These are phyloP conservation scores for Pseudogymnoascus sp. DNA, from an alignment of 2,329 filamentous ascomycete species.

Conservation along the genomic window DNA sequence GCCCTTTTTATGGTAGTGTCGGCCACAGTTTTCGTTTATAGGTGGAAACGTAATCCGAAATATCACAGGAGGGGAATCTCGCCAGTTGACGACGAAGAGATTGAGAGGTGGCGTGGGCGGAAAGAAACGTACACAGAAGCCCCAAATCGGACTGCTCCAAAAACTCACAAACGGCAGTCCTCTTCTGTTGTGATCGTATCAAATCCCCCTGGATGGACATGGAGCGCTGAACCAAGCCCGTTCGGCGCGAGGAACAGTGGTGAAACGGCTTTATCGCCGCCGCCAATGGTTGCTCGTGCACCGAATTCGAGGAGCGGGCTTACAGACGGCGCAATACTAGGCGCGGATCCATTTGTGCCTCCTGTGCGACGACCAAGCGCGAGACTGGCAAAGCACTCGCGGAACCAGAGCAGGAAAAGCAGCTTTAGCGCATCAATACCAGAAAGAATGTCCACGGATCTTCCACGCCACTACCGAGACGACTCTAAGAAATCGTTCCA, in stretches of 20 bases:
- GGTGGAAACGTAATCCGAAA: not conserved
- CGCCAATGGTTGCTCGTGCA: conserved; percentile 48
- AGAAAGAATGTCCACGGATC: not conserved
- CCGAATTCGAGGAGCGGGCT: conserved; percentile 55
- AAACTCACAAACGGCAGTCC: conserved; percentile 11
- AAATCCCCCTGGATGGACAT: not conserved
- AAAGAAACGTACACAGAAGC: conserved; percentile 17
- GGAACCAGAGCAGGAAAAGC: conserved; percentile 26
- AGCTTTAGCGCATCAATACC: conserved; percentile 19
- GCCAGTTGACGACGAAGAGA: conserved; percentile 57
- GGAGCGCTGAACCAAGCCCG: conserved; percentile 10
- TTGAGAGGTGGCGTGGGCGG: conserved; percentile 47
- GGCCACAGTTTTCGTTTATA: not conserved
- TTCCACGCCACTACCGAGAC: not conserved
- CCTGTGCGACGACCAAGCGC: conserved; percentile 45
- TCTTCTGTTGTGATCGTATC: conserved; percentile 5
- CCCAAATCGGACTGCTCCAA: conserved; percentile 19
- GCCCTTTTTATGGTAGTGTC: not conserved
- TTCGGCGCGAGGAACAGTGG: conserved; percentile 25
- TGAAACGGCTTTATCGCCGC: conserved; percentile 11
- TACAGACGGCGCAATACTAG: conserved; percentile 52
- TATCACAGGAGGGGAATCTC: conserved; percentile 39
- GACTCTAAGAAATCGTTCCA: not conserved
- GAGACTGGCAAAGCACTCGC: conserved; percentile 41
- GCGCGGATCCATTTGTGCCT: conserved; percentile 50